phyloP scores from a whole-genome alignment of 345 rosid species.

The Eucalyptus camaldulensis region DNA sequence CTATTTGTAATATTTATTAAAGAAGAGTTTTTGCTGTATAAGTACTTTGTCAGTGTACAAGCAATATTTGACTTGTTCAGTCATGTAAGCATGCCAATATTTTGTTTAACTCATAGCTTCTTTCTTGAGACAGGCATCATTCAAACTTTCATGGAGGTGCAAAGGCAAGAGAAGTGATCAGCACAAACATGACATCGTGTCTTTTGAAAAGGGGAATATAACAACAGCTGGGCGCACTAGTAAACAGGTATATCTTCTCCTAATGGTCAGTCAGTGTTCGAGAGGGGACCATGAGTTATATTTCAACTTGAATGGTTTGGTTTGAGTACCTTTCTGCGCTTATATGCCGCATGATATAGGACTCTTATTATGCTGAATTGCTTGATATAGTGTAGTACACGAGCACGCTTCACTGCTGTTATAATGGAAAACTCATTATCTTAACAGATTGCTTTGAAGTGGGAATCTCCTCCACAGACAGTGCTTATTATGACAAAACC shows the following conservation, averaged over 20 bases:
- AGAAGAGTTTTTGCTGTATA: not conserved
- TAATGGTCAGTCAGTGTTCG: not conserved
- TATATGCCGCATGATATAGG: not conserved
- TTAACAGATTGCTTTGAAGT: constrained; percentile 84
- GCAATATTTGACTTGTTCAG: not conserved
- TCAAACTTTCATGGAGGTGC: constrained; percentile 95
- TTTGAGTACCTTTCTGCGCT: not conserved
- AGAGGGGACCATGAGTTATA: not conserved
- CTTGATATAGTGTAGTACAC: not conserved
- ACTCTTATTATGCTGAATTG: not conserved
- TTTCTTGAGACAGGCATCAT: constrained; percentile 67
- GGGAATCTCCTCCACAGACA: constrained; percentile 90
- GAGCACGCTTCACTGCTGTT: not conserved
- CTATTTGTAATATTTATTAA: not conserved
- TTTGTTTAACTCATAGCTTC: not conserved
- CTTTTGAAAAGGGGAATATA: constrained; percentile 92
- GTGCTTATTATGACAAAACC: constrained; percentile 91
- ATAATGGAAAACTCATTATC: constrained; percentile 7
- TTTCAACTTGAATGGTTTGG: not conserved
- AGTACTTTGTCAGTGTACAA: not conserved
- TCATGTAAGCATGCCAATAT: not conserved
- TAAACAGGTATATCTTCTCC: constrained; percentile 48
- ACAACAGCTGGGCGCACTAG: constrained; percentile 86
- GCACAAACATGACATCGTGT: constrained; percentile 90
- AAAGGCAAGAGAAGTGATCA: constrained; percentile 78